Base-by-base conservation (phyloP, 208 protist species). In the Angomonas desouzai region DNA sequence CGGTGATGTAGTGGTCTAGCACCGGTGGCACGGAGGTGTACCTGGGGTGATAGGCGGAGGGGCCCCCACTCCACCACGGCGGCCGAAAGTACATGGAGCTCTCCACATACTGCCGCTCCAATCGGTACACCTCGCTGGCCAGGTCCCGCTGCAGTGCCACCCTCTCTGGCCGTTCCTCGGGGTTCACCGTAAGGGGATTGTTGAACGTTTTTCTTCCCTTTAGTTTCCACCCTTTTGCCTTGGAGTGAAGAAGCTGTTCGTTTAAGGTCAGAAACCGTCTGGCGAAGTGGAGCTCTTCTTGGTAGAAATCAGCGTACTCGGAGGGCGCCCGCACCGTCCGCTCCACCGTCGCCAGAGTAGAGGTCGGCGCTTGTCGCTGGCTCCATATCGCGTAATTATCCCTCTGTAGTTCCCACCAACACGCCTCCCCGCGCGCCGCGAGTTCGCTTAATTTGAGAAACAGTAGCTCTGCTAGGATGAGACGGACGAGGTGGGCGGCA, bases 311-410 rank as follows among this genome's bases (percentile, higher is more conserved):
- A 79, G 76, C 40, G n/a, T 62, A 6, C 13, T 68, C 38, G 65
- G 76, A 3, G 63, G 69, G 40, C 40, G 75, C 57, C 77, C 76
- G 29, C 70, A 77, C 23, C 67, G 74, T 64, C 56, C 72, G 32
- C 71, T 83, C n/a, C 72, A 68, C n/a, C 48, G 56, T 25, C 75
- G 78, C 65, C 68, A 40, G 36, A 13, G 6, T 6, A 40, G 36
- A 40, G 36, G 36, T 40, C 6, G 36, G 9, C 36, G 6, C 36
- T 40, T 40, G 36, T 40, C 13, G 45, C n/a, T 51, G 45, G 20
- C n/a, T 13, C 45, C 6, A 13, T 13, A 40, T 6, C 36, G 36
- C 36, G 13, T 40, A 40, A 40, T 40, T 40, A 6, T 13, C 45
- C 20, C n/a, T 16, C n/a, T 51, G 45, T 23, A 51, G 45, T 23